Evolutionary conservation across 1,284 basidiomycete species (phyloP).

Genomic region (Malassezia equina): DNA sequence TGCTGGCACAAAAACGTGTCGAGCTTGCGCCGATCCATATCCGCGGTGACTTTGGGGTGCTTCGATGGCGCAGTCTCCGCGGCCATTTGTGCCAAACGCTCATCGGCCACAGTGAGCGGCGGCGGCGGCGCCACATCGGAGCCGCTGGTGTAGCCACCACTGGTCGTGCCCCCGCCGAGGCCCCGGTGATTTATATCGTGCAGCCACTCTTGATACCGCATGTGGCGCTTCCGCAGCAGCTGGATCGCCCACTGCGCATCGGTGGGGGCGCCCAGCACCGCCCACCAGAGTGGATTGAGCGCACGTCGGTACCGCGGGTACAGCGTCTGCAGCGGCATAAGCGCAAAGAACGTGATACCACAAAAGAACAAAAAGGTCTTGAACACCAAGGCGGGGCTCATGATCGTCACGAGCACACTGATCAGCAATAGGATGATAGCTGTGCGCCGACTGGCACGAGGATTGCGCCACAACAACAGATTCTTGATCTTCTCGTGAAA

Average conservation of each 20-base stretch:
- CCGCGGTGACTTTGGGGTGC: not conserved
- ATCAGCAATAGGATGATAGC: conserved; percentile 27
- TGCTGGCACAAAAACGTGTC: conserved; percentile 47
- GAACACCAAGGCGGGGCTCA: conserved; percentile 27
- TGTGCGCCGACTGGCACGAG: conserved; percentile 32
- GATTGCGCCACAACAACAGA: conserved; percentile 44
- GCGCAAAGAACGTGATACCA: conserved; percentile 40
- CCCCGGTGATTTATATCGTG: not conserved
- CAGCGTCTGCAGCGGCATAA: conserved; percentile 42
- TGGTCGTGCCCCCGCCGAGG: not conserved
- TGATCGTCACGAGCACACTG: conserved; percentile 32
- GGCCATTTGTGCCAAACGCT: not conserved
- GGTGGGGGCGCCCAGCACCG: conserved; percentile 41
- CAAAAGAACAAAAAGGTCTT: conserved; percentile 34
- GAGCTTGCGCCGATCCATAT: conserved; percentile 27
- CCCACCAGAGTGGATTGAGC: conserved; percentile 44
- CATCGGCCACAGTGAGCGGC: not conserved
- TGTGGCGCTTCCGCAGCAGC: conserved; percentile 37
- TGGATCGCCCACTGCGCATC: conserved; percentile 45
- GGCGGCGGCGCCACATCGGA: not conserved
- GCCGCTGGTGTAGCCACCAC: not conserved
- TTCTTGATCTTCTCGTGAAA: conserved; percentile 47
- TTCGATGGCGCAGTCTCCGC: not conserved
- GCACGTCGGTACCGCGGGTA: conserved; percentile 46
- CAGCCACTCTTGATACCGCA: conserved; percentile 11